Percentiles rank a stretch among this genome's conserved stretches.
Evolutionary conservation across 257 asterid species (phyloP).

Genomic region (Solanum dulcamara): DNA sequence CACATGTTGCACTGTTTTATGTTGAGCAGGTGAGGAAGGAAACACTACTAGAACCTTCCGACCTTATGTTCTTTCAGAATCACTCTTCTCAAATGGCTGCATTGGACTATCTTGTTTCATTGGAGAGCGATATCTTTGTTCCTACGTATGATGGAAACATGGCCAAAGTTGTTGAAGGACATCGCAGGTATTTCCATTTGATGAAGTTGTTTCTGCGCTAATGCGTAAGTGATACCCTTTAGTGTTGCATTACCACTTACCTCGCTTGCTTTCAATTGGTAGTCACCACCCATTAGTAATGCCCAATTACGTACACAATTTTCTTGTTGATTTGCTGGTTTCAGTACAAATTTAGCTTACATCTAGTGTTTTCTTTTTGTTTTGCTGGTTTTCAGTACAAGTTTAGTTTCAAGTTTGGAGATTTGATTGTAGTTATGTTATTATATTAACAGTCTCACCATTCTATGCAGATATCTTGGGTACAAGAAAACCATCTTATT

Average conservation of each 20-base stretch:
- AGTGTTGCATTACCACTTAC: background rate
- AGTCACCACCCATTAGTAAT: background rate
- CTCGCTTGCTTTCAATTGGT: background rate
- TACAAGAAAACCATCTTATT: slow-evolving; percentile 76
- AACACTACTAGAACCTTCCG: slow-evolving; percentile 71
- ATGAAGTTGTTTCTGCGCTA: background rate
- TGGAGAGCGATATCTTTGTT: slow-evolving; percentile 87
- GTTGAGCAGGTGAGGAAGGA: slow-evolving; percentile 84
- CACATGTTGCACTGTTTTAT: background rate
- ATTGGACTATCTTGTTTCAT: slow-evolving; percentile 90
- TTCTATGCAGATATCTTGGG: slow-evolving; percentile 60
- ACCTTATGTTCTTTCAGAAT: slow-evolving; percentile 75
- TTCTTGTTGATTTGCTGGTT: background rate
- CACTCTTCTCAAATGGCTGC: slow-evolving; percentile 99
- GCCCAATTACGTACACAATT: background rate
- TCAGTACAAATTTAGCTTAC: background rate
- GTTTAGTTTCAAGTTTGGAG: background rate
- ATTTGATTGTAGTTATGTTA: background rate
- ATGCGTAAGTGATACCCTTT: background rate
- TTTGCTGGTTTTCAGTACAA: background rate
- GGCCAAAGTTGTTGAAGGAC: slow-evolving; percentile 99
- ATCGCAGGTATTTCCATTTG: slow-evolving; percentile 57
- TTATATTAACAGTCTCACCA: background rate
- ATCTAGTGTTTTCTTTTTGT: background rate
- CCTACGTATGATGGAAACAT: slow-evolving; percentile 98